Evolutionary conservation across 2,329 filamentous ascomycete species (phyloP).

Genomic region (Penicillium sp.): DNA sequence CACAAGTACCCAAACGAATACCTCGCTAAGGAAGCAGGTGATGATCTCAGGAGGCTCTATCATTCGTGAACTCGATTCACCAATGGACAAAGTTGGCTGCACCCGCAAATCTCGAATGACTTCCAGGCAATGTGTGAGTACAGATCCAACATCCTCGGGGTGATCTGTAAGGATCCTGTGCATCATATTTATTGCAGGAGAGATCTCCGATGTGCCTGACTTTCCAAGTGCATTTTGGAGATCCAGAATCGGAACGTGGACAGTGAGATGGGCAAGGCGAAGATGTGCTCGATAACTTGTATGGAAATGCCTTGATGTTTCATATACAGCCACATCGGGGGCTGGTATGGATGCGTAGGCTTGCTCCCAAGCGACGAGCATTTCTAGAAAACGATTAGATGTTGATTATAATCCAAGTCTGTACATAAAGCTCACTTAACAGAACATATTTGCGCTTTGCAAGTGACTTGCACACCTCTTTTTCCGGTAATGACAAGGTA

Average conservation of each 20-base stretch:
- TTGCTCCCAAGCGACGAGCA: neutral
- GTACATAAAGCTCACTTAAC: neutral
- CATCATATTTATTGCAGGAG: neutral
- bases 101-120: neutral
- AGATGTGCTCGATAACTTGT: neutral
- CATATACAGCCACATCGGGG: neutral
- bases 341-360: neutral
- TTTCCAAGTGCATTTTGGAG: slow-evolving; percentile 6
- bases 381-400: neutral
- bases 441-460: neutral
- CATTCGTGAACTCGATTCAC: neutral
- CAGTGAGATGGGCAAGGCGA: neutral
- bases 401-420: neutral
- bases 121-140: neutral
- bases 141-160: neutral
- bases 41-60: slow-evolving; percentile 3
- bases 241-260: slow-evolving; percentile 1
- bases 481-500: neutral
- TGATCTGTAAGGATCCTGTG: neutral
- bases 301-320: neutral
- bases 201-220: neutral
- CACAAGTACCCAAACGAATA: neutral
- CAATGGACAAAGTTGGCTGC: neutral
- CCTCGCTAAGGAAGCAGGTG: slow-evolving; percentile 1
- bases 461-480: neutral